These are phyloP conservation scores for Herpetomonas tarakana DNA, from an alignment of 208 protist genomes.

Conservation along the genomic window DNA sequence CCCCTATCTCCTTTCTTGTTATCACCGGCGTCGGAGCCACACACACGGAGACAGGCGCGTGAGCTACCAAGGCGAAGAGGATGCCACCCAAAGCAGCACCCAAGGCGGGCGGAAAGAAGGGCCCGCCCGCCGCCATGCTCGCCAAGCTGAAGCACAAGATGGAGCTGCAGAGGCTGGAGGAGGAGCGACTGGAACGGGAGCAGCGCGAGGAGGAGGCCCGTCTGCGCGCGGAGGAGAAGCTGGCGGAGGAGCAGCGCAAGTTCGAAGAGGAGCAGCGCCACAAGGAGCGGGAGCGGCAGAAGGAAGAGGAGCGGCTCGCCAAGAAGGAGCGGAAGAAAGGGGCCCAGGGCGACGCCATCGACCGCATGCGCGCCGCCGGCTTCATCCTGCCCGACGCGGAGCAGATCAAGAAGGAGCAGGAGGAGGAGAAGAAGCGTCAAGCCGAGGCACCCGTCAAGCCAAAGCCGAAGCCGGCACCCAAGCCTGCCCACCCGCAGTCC, in stretches of 20 bases:
- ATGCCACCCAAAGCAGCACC: slow-evolving; percentile 83
- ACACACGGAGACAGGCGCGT: too few species aligned
- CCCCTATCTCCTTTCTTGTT: too few species aligned
- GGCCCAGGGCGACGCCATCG: slow-evolving; percentile 50
- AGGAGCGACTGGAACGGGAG: slow-evolving; percentile 72
- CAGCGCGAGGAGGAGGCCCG: slow-evolving; percentile 78
- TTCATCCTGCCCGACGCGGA: slow-evolving; percentile 87
- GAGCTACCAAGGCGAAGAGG: too few species aligned
- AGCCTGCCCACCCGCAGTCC: slow-evolving; percentile 14
- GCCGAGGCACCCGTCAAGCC: slow-evolving; percentile 31
- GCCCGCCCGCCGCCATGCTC: slow-evolving; percentile 71
- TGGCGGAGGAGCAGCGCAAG: slow-evolving; percentile 84
- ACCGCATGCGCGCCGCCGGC: slow-evolving; percentile 74
- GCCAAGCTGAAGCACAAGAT: slow-evolving; percentile 90
- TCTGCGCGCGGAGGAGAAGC: slow-evolving; percentile 75
- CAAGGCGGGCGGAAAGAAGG: slow-evolving; percentile 76
- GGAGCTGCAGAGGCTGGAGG: slow-evolving; percentile 83
- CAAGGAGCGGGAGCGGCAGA: slow-evolving; percentile 71
- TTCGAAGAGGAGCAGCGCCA: slow-evolving; percentile 78
- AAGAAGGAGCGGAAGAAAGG: slow-evolving; percentile 60
- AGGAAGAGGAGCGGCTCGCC: slow-evolving; percentile 66
- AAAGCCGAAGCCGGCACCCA: slow-evolving; percentile 32
- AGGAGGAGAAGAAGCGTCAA: slow-evolving; percentile 36
- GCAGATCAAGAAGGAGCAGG: slow-evolving; percentile 64
- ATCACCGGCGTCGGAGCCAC: too few species aligned